These are phyloP conservation scores for Pharus latifolius DNA, from an alignment of 176 grass and related monocot species.

Conservation along the genomic window DNA sequence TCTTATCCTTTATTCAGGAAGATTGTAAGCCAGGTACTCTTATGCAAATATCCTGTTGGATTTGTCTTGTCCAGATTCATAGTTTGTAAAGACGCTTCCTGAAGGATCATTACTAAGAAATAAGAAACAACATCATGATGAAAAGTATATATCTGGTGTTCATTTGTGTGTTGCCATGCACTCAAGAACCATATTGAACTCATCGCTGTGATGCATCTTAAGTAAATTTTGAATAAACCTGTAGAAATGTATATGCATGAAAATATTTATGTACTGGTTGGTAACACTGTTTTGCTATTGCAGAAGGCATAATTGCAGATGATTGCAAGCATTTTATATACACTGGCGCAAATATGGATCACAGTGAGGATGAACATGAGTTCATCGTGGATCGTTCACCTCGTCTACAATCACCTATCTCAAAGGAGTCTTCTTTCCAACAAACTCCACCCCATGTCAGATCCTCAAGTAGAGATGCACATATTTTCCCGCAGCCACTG, in stretches of 20 bases:
- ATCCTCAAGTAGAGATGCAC: slow-evolving; percentile 23
- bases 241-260: neutral
- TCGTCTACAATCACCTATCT: slow-evolving; percentile 49
- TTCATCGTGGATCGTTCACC: slow-evolving; percentile 35
- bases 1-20: too few relatives aligned
- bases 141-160: too few relatives aligned
- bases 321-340: slow-evolving; percentile 43
- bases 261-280: neutral
- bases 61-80: too few relatives aligned
- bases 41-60: too few relatives aligned
- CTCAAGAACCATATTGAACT: too few relatives aligned
- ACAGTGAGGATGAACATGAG: slow-evolving; percentile 39
- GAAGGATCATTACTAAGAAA: too few relatives aligned
- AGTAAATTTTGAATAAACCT: too few relatives aligned
- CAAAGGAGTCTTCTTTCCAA: slow-evolving; percentile 64
- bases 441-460: slow-evolving; percentile 42
- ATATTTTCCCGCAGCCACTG: slow-evolving; percentile 31
- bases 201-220: too few relatives aligned
- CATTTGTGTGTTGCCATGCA: too few relatives aligned
- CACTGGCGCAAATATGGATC: slow-evolving; percentile 39
- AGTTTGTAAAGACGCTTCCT: too few relatives aligned
- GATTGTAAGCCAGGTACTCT: too few relatives aligned
- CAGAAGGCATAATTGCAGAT: slow-evolving; percentile 37
- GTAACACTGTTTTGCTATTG: neutral
- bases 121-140: too few relatives aligned